Percentiles rank a stretch among this genome's conserved stretches.
Evolutionary conservation across 2,329 filamentous ascomycete species (phyloP).

Genomic region (Xylogone sp.): DNA sequence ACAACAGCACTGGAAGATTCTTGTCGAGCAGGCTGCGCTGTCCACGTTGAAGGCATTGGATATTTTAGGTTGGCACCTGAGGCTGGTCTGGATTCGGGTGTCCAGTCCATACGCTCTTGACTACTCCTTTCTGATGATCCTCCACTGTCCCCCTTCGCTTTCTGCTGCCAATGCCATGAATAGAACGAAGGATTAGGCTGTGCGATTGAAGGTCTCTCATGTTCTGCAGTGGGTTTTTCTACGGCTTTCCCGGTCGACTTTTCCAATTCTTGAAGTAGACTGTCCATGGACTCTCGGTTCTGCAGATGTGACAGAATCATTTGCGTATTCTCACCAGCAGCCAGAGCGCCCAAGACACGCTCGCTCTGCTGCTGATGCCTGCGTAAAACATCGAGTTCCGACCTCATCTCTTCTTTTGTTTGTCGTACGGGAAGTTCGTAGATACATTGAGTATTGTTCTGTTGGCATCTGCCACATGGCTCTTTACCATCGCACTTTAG

Average conservation of each 20-base stretch:
- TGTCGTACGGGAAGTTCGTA: conserved; percentile 62
- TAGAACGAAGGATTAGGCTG: neutral
- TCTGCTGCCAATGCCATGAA: neutral
- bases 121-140: neutral
- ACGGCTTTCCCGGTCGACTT: neutral
- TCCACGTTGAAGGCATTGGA: neutral
- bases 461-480: conserved; percentile 46
- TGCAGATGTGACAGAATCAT: neutral
- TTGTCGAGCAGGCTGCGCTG: neutral
- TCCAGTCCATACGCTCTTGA: neutral
- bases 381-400: conserved; percentile 55
- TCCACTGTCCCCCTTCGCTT: neutral
- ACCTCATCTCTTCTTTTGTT: conserved; percentile 58
- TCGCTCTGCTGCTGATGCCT: conserved; percentile 52
- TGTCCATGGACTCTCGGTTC: conserved; percentile 1
- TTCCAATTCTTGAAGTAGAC: neutral
- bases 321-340: conserved; percentile 4
- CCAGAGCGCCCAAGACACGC: conserved; percentile 50
- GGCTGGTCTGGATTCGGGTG: neutral
- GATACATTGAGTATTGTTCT: conserved; percentile 52
- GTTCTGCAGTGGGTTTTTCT: neutral
- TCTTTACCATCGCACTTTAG: conserved; percentile 55
- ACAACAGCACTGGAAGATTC: neutral
- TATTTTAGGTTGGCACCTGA: neutral
- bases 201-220: neutral